Evolutionary conservation across 352 stramenopile species (phyloP).

Genomic region (Phytophthora lateralis): DNA sequence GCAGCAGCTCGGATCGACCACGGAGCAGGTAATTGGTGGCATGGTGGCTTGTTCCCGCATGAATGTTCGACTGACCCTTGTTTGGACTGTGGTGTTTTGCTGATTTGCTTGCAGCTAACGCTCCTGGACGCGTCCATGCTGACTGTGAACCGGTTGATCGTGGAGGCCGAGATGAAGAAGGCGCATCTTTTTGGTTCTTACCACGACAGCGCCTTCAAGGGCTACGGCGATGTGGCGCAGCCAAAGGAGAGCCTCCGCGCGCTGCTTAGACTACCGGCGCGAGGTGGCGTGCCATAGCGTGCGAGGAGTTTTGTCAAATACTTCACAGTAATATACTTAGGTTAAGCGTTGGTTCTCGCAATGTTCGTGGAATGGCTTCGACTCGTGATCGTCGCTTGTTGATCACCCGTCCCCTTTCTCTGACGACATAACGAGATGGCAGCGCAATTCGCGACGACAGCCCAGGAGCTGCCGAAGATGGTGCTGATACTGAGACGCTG

Average conservation of each 20-base stretch:
- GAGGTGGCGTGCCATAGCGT: conserved; percentile 23
- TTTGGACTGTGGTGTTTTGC: conserved; percentile 4
- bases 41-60: background rate
- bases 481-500: conserved; percentile 13
- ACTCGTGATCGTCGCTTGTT: background rate
- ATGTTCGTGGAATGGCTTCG: background rate
- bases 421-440: conserved; percentile 32
- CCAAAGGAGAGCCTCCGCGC: conserved; percentile 76
- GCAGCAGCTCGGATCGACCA: conserved; percentile 47
- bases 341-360: conserved; percentile 11
- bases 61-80: conserved; percentile 19
- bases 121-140: conserved; percentile 69
- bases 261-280: conserved; percentile 43
- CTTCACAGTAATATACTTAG: conserved; percentile 20
- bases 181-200: conserved; percentile 70
- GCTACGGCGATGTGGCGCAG: conserved; percentile 61
- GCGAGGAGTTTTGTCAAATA: conserved; percentile 26
- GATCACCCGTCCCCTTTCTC: conserved; percentile 19
- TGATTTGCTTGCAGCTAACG: conserved; percentile 40
- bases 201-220: conserved; percentile 79
- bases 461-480: conserved; percentile 10
- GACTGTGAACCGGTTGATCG: conserved; percentile 63
- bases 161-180: conserved; percentile 77
- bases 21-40: conserved; percentile 38
- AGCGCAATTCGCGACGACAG: conserved; percentile 31